These are phyloP conservation scores for Debaryomycetaceae sp. DNA, from an alignment of 1,139 yeast genomes.

Conservation along the genomic window DNA sequence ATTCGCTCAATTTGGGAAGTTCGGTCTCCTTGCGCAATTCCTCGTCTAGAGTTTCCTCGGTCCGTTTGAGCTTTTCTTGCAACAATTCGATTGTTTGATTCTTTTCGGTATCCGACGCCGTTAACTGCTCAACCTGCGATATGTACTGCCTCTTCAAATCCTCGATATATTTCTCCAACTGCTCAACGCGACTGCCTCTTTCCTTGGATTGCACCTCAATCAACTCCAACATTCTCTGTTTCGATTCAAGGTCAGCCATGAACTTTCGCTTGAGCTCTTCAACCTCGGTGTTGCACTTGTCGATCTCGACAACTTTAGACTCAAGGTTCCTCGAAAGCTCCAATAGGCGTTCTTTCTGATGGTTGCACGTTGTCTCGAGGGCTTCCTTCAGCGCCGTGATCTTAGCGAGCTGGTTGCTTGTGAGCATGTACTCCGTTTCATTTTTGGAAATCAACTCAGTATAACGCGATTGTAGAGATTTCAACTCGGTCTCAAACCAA, in stretches of 20 bases:
- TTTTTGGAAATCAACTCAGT: slow-evolving; percentile 38
- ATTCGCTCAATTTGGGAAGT: slow-evolving; percentile 32
- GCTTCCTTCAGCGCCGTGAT: slow-evolving; percentile 24
- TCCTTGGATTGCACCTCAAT: slow-evolving; percentile 51
- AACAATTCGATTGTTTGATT: slow-evolving; percentile 30
- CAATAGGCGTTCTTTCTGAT: slow-evolving; percentile 14
- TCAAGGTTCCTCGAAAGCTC: slow-evolving; percentile 31
- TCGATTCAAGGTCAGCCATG: slow-evolving; percentile 58
- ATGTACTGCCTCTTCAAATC: slow-evolving; percentile 39
- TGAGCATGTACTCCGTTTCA: slow-evolving; percentile 31
- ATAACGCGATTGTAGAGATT: slow-evolving; percentile 29
- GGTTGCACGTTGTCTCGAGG: slow-evolving; percentile 17
- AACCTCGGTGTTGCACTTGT: slow-evolving; percentile 21
- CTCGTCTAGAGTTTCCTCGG: slow-evolving; percentile 40
- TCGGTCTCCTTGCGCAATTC: slow-evolving; percentile 40
- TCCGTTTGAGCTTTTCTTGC: slow-evolving; percentile 33
- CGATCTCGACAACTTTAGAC: slow-evolving; percentile 38
- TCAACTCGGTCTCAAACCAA: slow-evolving; percentile 51
- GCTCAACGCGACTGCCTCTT: slow-evolving; percentile 40
- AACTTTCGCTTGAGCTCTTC: slow-evolving; percentile 47
- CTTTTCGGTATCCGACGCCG: slow-evolving; percentile 20
- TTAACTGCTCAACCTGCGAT: slow-evolving; percentile 19
- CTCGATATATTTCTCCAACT: slow-evolving; percentile 43
- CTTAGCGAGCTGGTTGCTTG: slow-evolving; percentile 27
- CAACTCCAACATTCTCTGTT: slow-evolving; percentile 58